These are phyloP conservation scores for Gracilariopsis chorda DNA, from an alignment of 23 red algal genomes.

Conservation along the genomic window DNA sequence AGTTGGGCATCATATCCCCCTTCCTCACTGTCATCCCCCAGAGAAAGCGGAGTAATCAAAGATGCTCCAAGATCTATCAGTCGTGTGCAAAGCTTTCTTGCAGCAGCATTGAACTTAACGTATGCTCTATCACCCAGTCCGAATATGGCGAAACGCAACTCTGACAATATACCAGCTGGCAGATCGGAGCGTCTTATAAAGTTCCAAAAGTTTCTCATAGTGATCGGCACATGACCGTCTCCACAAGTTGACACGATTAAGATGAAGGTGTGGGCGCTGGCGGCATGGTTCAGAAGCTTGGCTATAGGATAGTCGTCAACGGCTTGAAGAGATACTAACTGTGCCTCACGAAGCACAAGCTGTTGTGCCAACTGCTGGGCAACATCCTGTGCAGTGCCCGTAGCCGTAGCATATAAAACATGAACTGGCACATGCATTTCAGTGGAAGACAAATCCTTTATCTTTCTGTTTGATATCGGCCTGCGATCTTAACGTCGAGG, in stretches of 20 bases:
- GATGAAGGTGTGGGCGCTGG: conserved; percentile 27
- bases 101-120: conserved; percentile 80
- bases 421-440: not conserved
- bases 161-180: conserved; percentile 12
- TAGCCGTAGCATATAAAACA: conserved; percentile 73
- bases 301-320: conserved; percentile 20
- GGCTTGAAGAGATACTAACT: not conserved
- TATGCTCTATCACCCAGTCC: conserved; percentile 85
- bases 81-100: conserved; percentile 49
- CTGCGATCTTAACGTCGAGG: not conserved
- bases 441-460: not conserved
- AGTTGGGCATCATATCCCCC: conserved; percentile 70
- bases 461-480: not conserved
- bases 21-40: conserved; percentile 70
- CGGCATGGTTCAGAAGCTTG: not conserved
- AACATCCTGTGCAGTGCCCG: conserved; percentile 76
- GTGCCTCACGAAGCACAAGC: not conserved
- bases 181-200: conserved; percentile 50
- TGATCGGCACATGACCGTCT: conserved; percentile 74
- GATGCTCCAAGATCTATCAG: conserved; percentile 62
- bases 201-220: conserved; percentile 67
- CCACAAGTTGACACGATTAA: conserved; percentile 87
- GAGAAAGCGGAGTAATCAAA: conserved; percentile 30
- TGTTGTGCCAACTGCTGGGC: conserved; percentile 39
- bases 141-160: conserved; percentile 61